phyloP scores from a whole-genome alignment of 2,329 filamentous ascomycete genomes.

The Fusarium oligoseptatum region DNA sequence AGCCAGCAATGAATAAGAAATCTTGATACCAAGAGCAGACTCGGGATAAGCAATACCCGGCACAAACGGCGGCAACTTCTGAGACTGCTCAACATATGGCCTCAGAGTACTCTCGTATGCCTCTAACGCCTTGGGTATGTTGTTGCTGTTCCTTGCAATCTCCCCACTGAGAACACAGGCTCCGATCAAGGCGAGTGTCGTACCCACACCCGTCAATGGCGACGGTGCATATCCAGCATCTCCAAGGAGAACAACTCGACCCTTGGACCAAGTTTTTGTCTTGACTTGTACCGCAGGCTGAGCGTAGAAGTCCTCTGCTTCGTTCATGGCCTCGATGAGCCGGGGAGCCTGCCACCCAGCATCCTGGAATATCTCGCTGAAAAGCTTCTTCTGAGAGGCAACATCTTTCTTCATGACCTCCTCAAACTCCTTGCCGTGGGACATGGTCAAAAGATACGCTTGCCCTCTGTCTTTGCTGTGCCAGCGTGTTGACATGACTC shows the following conservation, averaged over 20 bases:
- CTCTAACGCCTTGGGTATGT: conserved; percentile 49
- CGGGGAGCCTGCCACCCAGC: conserved; percentile 61
- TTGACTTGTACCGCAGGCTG: conserved; percentile 59
- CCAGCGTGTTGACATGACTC: conserved; percentile 31
- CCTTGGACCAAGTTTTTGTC: conserved; percentile 51
- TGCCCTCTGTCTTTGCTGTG: conserved; percentile 41
- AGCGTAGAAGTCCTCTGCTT: conserved; percentile 59
- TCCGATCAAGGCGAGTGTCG: conserved; percentile 58
- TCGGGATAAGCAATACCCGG: conserved; percentile 45
- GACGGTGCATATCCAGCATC: conserved; percentile 64
- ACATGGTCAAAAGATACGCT: conserved; percentile 47
- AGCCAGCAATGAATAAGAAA: conserved; percentile 32
- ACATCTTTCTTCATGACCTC: conserved; percentile 37
- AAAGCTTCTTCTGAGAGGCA: conserved; percentile 54
- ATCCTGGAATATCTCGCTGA: conserved; percentile 57
- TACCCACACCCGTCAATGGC: conserved; percentile 63
- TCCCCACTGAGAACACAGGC: conserved; percentile 66
- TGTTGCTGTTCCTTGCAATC: conserved; percentile 45
- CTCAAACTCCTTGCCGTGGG: conserved; percentile 47
- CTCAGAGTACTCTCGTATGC: conserved; percentile 57
- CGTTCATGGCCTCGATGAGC: conserved; percentile 53
- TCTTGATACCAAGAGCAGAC: conserved; percentile 45
- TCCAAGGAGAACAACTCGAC: conserved; percentile 59
- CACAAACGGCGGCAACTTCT: conserved; percentile 50
- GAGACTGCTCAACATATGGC: conserved; percentile 56